A percentile compares a stretch with the other conserved stretches of the same genome.
These are phyloP conservation scores for Neurospora sp. DNA, from an alignment of 495 filamentous ascomycete species.

Conservation along the genomic window DNA sequence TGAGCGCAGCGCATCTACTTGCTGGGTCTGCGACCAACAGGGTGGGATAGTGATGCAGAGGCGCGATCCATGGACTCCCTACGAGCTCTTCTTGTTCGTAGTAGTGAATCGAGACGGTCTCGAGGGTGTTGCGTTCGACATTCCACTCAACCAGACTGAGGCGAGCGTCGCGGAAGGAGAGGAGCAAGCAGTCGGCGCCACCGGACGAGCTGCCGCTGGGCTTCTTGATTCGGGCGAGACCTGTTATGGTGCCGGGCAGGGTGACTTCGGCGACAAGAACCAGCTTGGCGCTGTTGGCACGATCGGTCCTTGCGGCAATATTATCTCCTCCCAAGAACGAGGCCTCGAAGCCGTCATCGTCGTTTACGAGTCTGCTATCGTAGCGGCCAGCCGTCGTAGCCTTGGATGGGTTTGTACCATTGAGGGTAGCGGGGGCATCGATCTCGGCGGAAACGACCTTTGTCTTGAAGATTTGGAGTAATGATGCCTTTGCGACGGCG, in stretches of 20 bases:
- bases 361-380: constrained; percentile 37
- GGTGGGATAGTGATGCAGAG: constrained; percentile 58
- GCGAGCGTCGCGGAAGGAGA: constrained; percentile 83
- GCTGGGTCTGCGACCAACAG: constrained; percentile 82
- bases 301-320: constrained; percentile 42
- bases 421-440: constrained; percentile 21
- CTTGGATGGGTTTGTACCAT: constrained; percentile 4
- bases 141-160: constrained; percentile 94
- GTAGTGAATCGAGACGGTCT: constrained; percentile 90
- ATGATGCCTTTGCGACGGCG: constrained; percentile 76
- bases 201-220: constrained; percentile 64
- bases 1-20: constrained; percentile 84
- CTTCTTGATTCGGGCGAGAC: constrained; percentile 64
- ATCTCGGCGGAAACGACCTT: constrained; percentile 45
- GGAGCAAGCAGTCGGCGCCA: constrained; percentile 55
- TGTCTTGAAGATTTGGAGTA: constrained; percentile 77
- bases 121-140: constrained; percentile 60
- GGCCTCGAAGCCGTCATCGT: constrained; percentile 49
- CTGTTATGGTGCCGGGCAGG: constrained; percentile 73
- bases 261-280: constrained; percentile 75
- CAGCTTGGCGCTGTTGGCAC: constrained; percentile 59
- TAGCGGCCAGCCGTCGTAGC: constrained; percentile 20
- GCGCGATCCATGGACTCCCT: constrained; percentile 62
- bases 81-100: constrained; percentile 88
- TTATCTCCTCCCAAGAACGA: constrained; percentile 50